Percentiles rank a stretch among this genome's conserved stretches.
phyloP scores from a whole-genome alignment of 106 monocot genomes.

The Allium fistulosum region DNA sequence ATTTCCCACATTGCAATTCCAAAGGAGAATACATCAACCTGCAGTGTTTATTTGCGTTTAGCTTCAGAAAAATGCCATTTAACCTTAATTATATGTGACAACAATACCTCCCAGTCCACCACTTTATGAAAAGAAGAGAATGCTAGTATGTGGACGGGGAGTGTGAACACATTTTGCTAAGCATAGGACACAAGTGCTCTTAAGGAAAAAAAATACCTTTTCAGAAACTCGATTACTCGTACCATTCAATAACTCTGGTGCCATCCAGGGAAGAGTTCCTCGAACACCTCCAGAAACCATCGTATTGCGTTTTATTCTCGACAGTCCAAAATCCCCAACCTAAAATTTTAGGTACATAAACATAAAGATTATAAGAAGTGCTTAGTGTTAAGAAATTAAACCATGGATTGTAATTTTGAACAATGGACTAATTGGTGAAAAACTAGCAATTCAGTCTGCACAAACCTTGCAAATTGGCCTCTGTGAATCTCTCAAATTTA shows the following conservation, averaged over 20 bases:
- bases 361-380: too few species aligned
- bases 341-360: conserved; percentile 11
- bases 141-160: too few species aligned
- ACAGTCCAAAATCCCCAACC: conserved; percentile 98
- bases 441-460: too few species aligned
- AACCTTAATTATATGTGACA: too few species aligned
- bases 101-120: too few species aligned
- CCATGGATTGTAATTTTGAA: too few species aligned
- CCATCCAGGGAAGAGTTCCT: conserved; percentile 50
- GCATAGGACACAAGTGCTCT: conserved; percentile 71
- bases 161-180: too few species aligned
- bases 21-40: conserved; percentile 62
- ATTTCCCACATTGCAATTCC: conserved; percentile 53
- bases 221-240: conserved; percentile 1
- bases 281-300: conserved; percentile 92
- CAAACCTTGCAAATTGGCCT: conserved; percentile 96
- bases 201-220: conserved; percentile 28
- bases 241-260: neutral
- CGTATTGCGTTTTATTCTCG: conserved; percentile 89
- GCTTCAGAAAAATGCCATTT: neutral
- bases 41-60: neutral
- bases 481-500: conserved; percentile 83
- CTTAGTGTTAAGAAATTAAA: too few species aligned
- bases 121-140: too few species aligned
- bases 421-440: too few species aligned